Evolutionary conservation across 2,329 filamentous ascomycete species (phyloP).

Genomic region (Diaporthe citrichinensis): DNA sequence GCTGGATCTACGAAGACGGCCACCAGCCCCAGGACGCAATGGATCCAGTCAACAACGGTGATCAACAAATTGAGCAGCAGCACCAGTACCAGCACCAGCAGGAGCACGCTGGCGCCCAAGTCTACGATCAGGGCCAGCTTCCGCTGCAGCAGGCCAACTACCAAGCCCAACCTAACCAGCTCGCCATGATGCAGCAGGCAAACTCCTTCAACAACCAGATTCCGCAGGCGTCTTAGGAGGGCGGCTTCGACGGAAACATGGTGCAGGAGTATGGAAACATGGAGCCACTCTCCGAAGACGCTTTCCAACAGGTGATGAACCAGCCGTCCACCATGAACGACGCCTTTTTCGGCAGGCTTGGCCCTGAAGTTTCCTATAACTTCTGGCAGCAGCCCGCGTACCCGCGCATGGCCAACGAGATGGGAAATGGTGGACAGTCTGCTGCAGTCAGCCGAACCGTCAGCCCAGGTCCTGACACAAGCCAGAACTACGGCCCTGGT

Average conservation of each 20-base stretch:
- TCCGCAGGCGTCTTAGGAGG: background rate
- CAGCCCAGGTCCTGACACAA: background rate
- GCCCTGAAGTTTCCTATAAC: background rate
- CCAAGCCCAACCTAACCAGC: too few species aligned
- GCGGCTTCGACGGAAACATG: too few species aligned
- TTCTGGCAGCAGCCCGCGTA: background rate
- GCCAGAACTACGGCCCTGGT: background rate
- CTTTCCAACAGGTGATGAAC: background rate
- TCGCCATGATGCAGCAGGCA: background rate
- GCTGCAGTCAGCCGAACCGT: background rate
- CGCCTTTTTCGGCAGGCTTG: background rate
- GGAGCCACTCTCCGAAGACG: fast-evolving
- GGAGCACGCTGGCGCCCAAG: too few species aligned
- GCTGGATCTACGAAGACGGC: background rate
- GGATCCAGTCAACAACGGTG: background rate
- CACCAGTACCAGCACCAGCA: too few species aligned
- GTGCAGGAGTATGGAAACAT: background rate
- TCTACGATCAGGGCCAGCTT: too few species aligned
- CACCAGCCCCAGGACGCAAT: background rate
- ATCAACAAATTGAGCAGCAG: background rate
- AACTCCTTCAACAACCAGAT: background rate
- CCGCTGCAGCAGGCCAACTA: too few species aligned
- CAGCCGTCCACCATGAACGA: background rate
- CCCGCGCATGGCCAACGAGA: background rate
- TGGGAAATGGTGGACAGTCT: background rate